These are phyloP conservation scores for Rubia yunnanensis DNA, from an alignment of 257 asterid species.

Conservation along the genomic window DNA sequence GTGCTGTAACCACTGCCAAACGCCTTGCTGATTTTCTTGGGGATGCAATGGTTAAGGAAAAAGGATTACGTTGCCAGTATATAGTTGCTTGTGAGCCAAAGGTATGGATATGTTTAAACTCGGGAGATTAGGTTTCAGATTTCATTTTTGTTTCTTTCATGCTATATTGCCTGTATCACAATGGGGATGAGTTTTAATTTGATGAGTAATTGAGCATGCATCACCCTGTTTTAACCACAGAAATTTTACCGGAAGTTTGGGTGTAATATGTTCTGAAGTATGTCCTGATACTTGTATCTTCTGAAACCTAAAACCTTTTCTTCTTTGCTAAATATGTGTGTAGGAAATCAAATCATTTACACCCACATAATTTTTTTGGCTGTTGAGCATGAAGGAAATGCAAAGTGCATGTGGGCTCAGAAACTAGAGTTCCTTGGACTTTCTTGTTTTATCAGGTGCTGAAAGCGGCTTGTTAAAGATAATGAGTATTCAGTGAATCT, in stretches of 20 bases:
- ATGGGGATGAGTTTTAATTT: too few relatives aligned
- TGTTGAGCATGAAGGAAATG: background rate
- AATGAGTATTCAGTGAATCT: background rate
- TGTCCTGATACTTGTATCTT: background rate
- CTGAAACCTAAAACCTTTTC: background rate
- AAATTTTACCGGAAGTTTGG: too few relatives aligned
- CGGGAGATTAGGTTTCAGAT: background rate
- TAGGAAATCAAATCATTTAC: too few relatives aligned
- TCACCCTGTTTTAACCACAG: background rate
- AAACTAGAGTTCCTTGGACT: background rate
- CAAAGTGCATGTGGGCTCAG: background rate
- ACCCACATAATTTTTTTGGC: background rate
- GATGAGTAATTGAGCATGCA: too few relatives aligned
- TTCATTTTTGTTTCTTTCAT: conserved; percentile 5
- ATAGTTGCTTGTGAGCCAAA: conserved; percentile 96
- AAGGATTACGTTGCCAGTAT: conserved; percentile 94
- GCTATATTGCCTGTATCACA: background rate
- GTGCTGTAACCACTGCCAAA: conserved; percentile 97
- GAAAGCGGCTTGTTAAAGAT: background rate
- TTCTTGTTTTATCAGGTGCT: background rate
- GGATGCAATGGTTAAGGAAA: conserved; percentile 94
- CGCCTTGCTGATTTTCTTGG: conserved; percentile 97
- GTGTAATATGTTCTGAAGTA: too few relatives aligned
- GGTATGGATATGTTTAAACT: conserved; percentile 34
- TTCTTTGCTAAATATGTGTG: too few relatives aligned